Base-by-base conservation (phyloP, 192 early-diverging fungal species). In the Chytriomyces confervae region DNA sequence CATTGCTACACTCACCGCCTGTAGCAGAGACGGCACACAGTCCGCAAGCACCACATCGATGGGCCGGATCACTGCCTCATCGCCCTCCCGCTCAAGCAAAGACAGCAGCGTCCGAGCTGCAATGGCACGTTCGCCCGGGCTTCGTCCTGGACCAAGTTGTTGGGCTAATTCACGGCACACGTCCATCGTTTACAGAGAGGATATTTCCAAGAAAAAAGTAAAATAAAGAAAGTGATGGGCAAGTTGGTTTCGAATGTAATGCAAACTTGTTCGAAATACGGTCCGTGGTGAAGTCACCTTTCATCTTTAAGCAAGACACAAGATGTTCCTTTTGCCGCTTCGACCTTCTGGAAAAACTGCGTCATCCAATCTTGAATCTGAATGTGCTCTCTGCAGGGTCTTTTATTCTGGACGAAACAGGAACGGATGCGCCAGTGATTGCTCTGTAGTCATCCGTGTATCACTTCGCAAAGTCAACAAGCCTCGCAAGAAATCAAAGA, bases 371-470 rank as follows among this genome's bases (percentile, higher is more conserved):
- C 36, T 36, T 36, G 29, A 36, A 36, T 36, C 29, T 36, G 29
- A 36, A 36, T 36, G 36, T 36, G 36, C 36, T 36, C 0, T 36
- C 36, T 36, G 36, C 0, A 36, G 4, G 36, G 36, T 0, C 0
- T 36, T 36, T 36, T 36, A 36, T 36, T 36, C 36, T 36, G 3
- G 36, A 36, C 36, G 36, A 36, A 36, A 36, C 61, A 94, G 73
- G 57, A 96, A 97, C 18, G 92, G 91, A 68, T 96, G 95, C 44
- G 85, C 75, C 3, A 97, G 72, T 0, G 95, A 95, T 43, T 95
- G 88, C 43, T 77, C 83, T 0, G 95, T 94, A 0, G 93, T 94
- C 65, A 95, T 91, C 46, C 95, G 87, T 47, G 76, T 61, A 1
- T 64, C 82, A 0, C 90, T 89, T 66, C 92, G 80, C 18, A 95